These are phyloP conservation scores for Wickerhamomyces hampshirensis DNA, from an alignment of 805 yeast genomes.

Conservation along the genomic window DNA sequence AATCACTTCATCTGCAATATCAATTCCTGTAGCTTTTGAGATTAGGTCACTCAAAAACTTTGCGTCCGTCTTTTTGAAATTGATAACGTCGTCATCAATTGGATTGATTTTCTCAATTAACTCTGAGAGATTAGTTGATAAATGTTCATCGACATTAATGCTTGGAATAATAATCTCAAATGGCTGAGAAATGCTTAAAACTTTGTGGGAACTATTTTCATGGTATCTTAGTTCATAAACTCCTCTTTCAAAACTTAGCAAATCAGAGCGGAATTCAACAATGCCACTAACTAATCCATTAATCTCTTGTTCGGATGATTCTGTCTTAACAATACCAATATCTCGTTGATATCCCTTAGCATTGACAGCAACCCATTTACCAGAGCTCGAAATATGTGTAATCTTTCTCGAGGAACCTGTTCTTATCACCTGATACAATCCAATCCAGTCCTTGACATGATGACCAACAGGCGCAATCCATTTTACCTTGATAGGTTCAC, in stretches of 20 bases:
- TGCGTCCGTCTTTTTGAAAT: slow-evolving; percentile 20
- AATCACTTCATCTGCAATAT: slow-evolving; percentile 28
- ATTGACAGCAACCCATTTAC: slow-evolving; percentile 57
- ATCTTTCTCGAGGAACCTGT: slow-evolving; percentile 50
- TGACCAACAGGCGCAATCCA: slow-evolving; percentile 52
- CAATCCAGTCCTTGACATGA: slow-evolving; percentile 66
- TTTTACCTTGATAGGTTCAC: slow-evolving; percentile 46
- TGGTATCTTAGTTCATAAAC: slow-evolving; percentile 73
- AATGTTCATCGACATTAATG: slow-evolving; percentile 29
- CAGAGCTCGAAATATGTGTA: slow-evolving; percentile 57
- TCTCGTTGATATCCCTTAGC: slow-evolving; percentile 28
- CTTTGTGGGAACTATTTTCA: slow-evolving; percentile 61
- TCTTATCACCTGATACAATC: slow-evolving; percentile 60
- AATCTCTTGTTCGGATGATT: slow-evolving; percentile 5
- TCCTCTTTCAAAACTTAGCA: slow-evolving; percentile 62
- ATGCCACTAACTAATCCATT: slow-evolving; percentile 35
- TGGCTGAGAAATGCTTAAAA: slow-evolving; percentile 58
- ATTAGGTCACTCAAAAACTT: slow-evolving; percentile 26
- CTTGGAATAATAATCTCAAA: slow-evolving; percentile 50
- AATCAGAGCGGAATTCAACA: slow-evolving; percentile 42
- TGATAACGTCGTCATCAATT: slow-evolving; percentile 18
- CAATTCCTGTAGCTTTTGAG: slow-evolving; percentile 30
- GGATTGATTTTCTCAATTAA: slow-evolving; percentile 18
- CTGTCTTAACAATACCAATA: slow-evolving; percentile 8
- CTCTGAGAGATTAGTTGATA: slow-evolving; percentile 28